A percentile compares a stretch with the other conserved stretches of the same genome.
Conservation (phyloP, 257 asterid species). For the Ilex aquifolium region DNA sequence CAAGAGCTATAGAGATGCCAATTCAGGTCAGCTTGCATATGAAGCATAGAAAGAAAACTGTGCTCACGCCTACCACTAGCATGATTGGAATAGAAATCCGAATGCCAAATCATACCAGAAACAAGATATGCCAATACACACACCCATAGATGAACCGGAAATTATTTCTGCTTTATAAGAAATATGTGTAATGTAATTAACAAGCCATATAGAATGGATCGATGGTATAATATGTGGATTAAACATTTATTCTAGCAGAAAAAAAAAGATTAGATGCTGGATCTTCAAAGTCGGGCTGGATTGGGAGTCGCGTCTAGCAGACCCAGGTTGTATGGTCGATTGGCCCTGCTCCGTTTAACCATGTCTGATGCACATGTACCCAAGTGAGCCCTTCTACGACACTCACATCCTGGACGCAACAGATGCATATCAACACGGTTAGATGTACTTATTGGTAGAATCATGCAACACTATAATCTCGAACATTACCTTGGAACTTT, state of each 20-base stretch:
- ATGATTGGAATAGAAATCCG: no score
- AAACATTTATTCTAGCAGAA: not conserved
- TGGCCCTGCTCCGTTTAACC: slow-evolving; percentile 62
- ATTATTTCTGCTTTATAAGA: no score
- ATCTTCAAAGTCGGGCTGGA: not conserved
- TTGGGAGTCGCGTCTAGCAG: slow-evolving; percentile 20
- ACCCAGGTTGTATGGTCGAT: slow-evolving; percentile 42
- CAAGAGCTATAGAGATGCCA: no score
- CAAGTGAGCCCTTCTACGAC: slow-evolving; percentile 71
- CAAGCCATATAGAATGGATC: slow-evolving; percentile 11
- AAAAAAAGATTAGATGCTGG: not conserved
- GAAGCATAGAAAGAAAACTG: no score
- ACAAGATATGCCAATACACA: no score
- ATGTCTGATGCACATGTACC: slow-evolving; percentile 77
- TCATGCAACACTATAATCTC: not conserved
- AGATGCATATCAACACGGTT: not conserved
- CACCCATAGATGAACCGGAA: no score
- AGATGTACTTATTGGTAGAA: no score
- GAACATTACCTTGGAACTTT: not conserved
- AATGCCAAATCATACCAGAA: no score
- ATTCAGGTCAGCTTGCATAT: no score
- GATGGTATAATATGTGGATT: slow-evolving; percentile 6
- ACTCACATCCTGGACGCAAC: slow-evolving; percentile 44
- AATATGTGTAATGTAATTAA: not conserved
- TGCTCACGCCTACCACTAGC: no score